Base-by-base conservation (phyloP, 208 protist species). In the Acanthamoeba royreba region DNA sequence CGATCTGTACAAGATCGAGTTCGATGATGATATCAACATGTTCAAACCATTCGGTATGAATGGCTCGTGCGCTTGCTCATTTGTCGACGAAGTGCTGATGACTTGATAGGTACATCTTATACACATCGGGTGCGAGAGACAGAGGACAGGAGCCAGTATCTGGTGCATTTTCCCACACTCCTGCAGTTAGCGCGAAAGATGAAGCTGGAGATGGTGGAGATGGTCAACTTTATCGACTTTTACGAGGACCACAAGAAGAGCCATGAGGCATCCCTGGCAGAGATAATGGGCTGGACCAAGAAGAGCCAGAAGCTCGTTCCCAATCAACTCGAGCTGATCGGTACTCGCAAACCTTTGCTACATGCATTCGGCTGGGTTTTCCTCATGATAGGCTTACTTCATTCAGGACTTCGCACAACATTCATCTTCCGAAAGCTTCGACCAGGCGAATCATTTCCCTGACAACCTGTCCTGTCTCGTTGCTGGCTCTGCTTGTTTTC, bases 141-240 rank as follows among this genome's bases (percentile, higher is more conserved):
- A 31, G 53, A 49, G 25, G 88, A 53, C 33, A 19, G 77, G 5
- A 77, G 25, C 19, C 92, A 95, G 38, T 94, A 94, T 79, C 79
- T 95, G 63, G 77, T 95, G 28, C 94, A 95, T 61, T 95, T 95
- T 33, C 94, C 94, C 35, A 92, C 94, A 31, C 90, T 95, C 45
- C 92, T 95, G 66, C 91, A 93, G 91, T 92, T 81, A 52, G 45
- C 72, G 7, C 81, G 69, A 69, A 52, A 89, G 49, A 49, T 92
- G 77, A 42, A 88, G 52, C 81, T 95, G 42, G 55, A 77, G 45
- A 94, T 95, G 17, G 83, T 95, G 2, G 94, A 95, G 69, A 88
- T 92, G 13, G 61, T 58, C 38, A 95, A 95, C 49, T 40, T 93
- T 31, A n/a, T 31, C 33, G 94, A 95, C 33, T 93, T 95, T 45